Evolutionary conservation across 306 rosid genomes (phyloP), one percentile per base, ranked within the genome.

Genomic region (Abrus pulchellus): DNA sequence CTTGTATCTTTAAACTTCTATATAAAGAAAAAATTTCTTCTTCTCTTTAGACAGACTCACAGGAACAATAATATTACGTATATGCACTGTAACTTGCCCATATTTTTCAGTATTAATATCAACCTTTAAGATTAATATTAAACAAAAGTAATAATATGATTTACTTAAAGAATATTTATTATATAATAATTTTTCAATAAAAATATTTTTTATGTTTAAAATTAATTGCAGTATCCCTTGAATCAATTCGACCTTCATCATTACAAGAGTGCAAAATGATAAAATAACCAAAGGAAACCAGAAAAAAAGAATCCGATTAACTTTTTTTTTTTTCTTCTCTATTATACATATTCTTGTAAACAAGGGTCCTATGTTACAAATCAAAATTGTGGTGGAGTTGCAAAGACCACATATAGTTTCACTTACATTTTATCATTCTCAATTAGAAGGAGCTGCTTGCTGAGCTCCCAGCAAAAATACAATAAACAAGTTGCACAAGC

Each of bases 381-480:
- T 89, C 98, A 95, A 95, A 95, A 96, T 88, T 93, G 92, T 83
- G 88, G 91, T 82, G 88, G 90, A 78, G 92, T 82, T 84, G 95
- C 84, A 83, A 87, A 87, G 44, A 90, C 92, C 97, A 89, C 93
- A 83, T 91, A 88, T 86, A 68, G 87, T 86, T 86, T 83, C 88
- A 83, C 90, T 87, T 84, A 59, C 85, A 88, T 79, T 78, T 90
- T 84, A 88, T 44, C 73, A 72, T 71, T 60, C 76, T 78, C 86
- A 86, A 90, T 86, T 88, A 88, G 90, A 85, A 86, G 85, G 84
- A 82, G 87, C 85, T 66, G 29, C 74, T 83, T 66, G 29, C 74
- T 83, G 86, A 80, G 86, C 90, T 86, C 82, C 50, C 55, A 10
- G 78, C 83, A 78, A 84, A 87, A 88, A 84, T 83, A 68, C 80